Conservation (phyloP, 2,329 filamentous ascomycete genomes). For the Westerdykella ornata region DNA sequence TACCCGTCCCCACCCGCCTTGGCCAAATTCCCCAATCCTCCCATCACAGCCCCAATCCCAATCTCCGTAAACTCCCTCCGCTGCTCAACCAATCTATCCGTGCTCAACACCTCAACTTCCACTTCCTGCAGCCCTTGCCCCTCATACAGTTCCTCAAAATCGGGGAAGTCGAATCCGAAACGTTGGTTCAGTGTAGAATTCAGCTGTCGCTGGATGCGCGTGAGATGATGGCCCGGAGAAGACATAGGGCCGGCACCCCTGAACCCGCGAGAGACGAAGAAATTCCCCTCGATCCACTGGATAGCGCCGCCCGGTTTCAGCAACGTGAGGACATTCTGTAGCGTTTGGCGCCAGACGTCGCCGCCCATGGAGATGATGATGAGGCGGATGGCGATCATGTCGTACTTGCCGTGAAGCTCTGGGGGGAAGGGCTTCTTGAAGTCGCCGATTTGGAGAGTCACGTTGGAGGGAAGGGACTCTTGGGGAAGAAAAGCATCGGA, state of each 20-base stretch:
- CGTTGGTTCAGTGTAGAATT: conserved; percentile 16
- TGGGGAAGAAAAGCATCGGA: conserved; percentile 16
- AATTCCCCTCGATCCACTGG: conserved; percentile 27
- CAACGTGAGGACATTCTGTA: conserved; percentile 19
- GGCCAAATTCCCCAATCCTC: conserved; percentile 21
- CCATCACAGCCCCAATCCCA: conserved; percentile 22
- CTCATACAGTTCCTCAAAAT: conserved; percentile 12
- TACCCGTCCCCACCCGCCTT: conserved; percentile 9
- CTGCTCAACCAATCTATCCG: conserved; percentile 20
- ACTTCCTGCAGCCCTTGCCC: conserved; percentile 15
- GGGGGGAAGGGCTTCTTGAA: conserved; percentile 24
- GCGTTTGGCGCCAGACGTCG: conserved; percentile 17
- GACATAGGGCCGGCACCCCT: conserved; percentile 7
- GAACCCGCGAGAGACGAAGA: conserved; percentile 19
- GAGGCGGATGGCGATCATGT: conserved; percentile 27
- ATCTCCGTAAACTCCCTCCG: conserved; percentile 24
- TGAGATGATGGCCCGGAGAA: conserved; percentile 16
- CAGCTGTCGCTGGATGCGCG: conserved; percentile 15
- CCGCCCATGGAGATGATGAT: conserved; percentile 25
- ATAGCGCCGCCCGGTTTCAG: conserved; percentile 27
- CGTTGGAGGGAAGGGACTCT: conserved; percentile 15
- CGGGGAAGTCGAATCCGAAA: conserved; percentile 22
- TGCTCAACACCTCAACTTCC: conserved; percentile 23
- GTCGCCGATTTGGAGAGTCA: conserved; percentile 18
- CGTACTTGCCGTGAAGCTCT: conserved; percentile 21